Percentiles rank a stretch among this genome's conserved stretches.
Conservation (phyloP, 257 asterid species). For the Nicotiana tabacum region DNA sequence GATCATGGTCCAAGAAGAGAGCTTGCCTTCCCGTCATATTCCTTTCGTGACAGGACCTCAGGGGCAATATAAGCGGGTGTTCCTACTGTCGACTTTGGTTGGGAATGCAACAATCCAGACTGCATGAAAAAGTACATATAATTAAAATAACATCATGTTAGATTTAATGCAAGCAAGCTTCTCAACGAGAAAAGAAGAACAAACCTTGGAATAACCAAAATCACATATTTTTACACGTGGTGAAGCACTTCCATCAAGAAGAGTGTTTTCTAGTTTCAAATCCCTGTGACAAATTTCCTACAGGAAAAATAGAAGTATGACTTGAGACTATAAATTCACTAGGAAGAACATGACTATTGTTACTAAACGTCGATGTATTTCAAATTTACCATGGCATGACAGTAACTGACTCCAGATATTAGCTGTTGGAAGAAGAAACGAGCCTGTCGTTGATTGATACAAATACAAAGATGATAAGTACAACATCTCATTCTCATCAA, state of each 20-base stretch:
- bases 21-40: constrained; percentile 91
- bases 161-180: background rate
- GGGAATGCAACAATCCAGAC: constrained; percentile 93
- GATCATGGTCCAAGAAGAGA: background rate
- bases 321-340: background rate
- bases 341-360: background rate
- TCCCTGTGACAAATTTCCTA: constrained; percentile 98
- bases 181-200: background rate
- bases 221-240: constrained; percentile 93
- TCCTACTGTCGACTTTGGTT: constrained; percentile 95
- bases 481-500: background rate
- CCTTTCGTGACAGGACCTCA: constrained; percentile 86
- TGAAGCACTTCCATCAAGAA: constrained; percentile 84
- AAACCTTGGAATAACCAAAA: constrained; percentile 94
- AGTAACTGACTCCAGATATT: constrained; percentile 86
- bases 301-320: constrained; percentile 8
- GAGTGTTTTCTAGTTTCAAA: constrained; percentile 90
- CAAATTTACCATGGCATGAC: constrained; percentile 66
- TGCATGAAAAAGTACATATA: constrained; percentile 20
- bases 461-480: background rate
- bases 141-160: background rate
- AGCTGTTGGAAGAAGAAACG: constrained; percentile 98
- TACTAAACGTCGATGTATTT: background rate
- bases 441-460: constrained; percentile 41
- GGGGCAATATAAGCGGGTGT: constrained; percentile 99